Evolutionary conservation across 1,139 yeast species (phyloP).

Genomic region (Trichomonascaceae sp.): DNA sequence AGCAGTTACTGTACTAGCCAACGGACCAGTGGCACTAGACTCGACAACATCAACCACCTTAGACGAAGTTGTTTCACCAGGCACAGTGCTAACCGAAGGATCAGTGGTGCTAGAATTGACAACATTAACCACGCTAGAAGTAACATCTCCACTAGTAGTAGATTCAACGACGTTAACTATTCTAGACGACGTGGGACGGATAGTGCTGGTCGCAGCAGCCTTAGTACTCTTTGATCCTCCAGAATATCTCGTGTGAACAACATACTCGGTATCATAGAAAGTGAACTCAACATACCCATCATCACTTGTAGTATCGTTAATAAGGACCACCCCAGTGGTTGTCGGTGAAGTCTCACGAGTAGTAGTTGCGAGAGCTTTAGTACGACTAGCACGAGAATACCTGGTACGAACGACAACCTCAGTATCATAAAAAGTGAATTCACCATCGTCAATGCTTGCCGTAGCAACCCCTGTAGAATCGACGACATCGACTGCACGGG

Average conservation of each 20-base stretch:
- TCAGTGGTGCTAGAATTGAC: background rate
- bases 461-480: background rate
- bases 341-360: no score
- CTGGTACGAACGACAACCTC: background rate
- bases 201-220: background rate
- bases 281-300: background rate
- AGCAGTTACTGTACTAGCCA: background rate
- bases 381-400: background rate
- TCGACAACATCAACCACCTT: background rate
- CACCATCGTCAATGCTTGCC: background rate
- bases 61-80: background rate
- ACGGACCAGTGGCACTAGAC: background rate
- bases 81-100: no score
- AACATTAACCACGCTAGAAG: background rate
- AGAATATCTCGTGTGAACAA: background rate
- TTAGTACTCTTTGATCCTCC: background rate
- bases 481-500: background rate
- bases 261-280: background rate
- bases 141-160: background rate
- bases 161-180: background rate
- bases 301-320: background rate
- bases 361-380: background rate
- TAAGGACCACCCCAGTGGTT: background rate
- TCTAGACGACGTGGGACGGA: no score
- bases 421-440: background rate